Conservation (phyloP, 2,329 filamentous ascomycete species). For the Salinomyces thailandicus region DNA sequence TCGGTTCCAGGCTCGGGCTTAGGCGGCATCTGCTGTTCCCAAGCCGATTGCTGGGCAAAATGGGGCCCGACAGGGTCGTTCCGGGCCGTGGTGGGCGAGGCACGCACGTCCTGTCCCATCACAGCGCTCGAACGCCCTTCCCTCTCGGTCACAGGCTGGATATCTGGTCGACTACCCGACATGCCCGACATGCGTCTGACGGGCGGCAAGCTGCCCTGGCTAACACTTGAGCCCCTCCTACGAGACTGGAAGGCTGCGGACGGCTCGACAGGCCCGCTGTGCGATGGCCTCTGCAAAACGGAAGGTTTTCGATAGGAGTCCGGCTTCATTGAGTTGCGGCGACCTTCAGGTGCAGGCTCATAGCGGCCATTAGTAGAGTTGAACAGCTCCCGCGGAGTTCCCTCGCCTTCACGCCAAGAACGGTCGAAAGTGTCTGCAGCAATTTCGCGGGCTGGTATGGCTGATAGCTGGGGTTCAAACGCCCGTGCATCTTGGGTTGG, state of each 20-base stretch:
- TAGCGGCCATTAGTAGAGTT: conserved; percentile 94
- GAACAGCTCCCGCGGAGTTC: conserved; percentile 65
- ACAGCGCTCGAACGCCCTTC: conserved; percentile 19
- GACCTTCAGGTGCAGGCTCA: conserved; percentile 69
- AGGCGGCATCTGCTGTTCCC: conserved; percentile 25
- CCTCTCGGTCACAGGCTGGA: conserved; percentile 26
- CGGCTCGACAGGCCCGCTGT: conserved; percentile 65
- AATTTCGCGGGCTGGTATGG: conserved; percentile 62
- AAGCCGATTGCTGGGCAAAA: conserved; percentile 22
- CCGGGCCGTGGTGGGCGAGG: conserved; percentile 12
- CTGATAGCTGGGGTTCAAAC: conserved; percentile 44
- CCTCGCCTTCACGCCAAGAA: conserved; percentile 62
- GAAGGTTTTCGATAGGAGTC: conserved; percentile 65
- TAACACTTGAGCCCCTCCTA: conserved; percentile 79
- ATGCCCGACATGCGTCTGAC: conserved; percentile 50
- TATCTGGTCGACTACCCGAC: conserved; percentile 31
- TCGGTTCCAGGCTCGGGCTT: conserved; percentile 12
- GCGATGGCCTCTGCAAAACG: conserved; percentile 62
- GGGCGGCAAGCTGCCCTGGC: conserved; percentile 67
- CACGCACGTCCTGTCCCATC: conserved; percentile 28
- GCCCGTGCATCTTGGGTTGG: conserved; percentile 47
- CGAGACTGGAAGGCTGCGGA: conserved; percentile 81
- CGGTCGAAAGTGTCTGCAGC: conserved; percentile 89
- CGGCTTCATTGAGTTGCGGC: conserved; percentile 57
- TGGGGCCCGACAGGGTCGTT: conserved; percentile 11